phyloP scores from a whole-genome alignment of 352 stramenopile species.

The Phytophthora lateralis region DNA sequence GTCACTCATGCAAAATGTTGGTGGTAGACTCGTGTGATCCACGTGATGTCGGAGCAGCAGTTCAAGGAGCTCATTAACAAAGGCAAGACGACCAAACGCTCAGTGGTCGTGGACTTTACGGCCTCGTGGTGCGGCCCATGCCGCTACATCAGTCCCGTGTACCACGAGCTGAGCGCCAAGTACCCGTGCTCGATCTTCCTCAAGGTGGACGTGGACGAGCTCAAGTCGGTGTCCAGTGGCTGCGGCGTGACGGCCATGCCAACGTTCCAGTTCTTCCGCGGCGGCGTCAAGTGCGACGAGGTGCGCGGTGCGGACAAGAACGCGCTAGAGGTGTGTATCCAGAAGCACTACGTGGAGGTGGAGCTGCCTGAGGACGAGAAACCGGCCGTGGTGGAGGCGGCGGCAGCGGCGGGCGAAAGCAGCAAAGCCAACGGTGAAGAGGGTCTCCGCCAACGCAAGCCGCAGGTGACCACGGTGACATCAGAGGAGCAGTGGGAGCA shows the following conservation, averaged over 20 bases:
- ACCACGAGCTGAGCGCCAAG: conserved; percentile 85
- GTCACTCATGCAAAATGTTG: background rate
- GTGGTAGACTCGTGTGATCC: conserved; percentile 67
- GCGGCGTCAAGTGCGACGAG: conserved; percentile 89
- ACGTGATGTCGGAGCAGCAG: conserved; percentile 71
- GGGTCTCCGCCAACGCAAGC: conserved; percentile 68
- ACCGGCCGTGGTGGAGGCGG: conserved; percentile 26
- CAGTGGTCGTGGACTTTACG: conserved; percentile 88
- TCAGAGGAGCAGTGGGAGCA: conserved; percentile 62
- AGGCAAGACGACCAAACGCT: conserved; percentile 68
- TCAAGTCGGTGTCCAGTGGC: conserved; percentile 45
- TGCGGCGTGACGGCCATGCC: conserved; percentile 93
- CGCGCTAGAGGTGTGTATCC: conserved; percentile 59
- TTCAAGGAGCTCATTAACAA: conserved; percentile 79
- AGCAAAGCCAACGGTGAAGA: conserved; percentile 10
- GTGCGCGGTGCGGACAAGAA: conserved; percentile 83
- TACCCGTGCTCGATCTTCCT: conserved; percentile 87
- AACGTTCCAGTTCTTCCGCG: conserved; percentile 96
- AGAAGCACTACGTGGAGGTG: conserved; percentile 84
- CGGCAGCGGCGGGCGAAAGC: background rate
- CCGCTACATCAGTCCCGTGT: conserved; percentile 85
- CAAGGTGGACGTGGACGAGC: conserved; percentile 90
- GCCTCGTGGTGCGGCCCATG: conserved; percentile 90
- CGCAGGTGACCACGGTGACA: conserved; percentile 47
- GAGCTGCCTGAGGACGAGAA: conserved; percentile 73